Evolutionary conservation across 768 basidiomycete genomes (phyloP), one percentile per base, ranked within the genome.

Genomic region (Mycena vulgaris): DNA sequence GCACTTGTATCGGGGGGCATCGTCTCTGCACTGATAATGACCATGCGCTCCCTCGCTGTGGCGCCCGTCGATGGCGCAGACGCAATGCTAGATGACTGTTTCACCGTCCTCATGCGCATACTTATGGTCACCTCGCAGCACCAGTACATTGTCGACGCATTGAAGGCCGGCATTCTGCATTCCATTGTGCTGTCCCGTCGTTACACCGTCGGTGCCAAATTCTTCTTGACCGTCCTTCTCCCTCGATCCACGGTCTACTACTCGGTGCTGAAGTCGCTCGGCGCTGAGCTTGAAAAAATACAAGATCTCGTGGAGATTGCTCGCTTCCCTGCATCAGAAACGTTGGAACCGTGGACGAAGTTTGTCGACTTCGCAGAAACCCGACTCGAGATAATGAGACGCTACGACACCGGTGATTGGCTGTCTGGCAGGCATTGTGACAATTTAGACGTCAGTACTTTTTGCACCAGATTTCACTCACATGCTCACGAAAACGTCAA

Each of bases 361-460:
- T 37, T n/a, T n/a, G n/a, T n/a, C n/a, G n/a, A n/a, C n/a, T n/a
- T 48, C 25, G 23, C 30, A 33, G 33, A 21, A 17, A 23, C 10
- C 19, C 45, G 47, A 8, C 17, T 61, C 23, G 45, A 23, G 21
- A 23, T 61, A 11, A 35, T 61, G 31, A 16, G n/a, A 27, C 60
- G 60, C 31, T 61, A 61, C 60, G 60, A 61, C 9, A 19, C 19
- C 2, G 47, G 60, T 21, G 47, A 61, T 7, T 49, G 60, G 60
- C 23, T 49, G 16, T 61, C 60, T 17, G 60, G 60, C 8, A 33
- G 33, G 23, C 10, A 61, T 49, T n/a, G n/a, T n/a, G n/a, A n/a
- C n/a, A n/a, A n/a, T 61, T 11, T 47, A 14, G 25, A 31, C 14
- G 60, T 61, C n/a, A 16, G 47, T 48, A 19, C 14, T 48, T 35